These are phyloP conservation scores for Chlorella vulgaris DNA, from an alignment of 139 green algal species.

Conservation along the genomic window DNA sequence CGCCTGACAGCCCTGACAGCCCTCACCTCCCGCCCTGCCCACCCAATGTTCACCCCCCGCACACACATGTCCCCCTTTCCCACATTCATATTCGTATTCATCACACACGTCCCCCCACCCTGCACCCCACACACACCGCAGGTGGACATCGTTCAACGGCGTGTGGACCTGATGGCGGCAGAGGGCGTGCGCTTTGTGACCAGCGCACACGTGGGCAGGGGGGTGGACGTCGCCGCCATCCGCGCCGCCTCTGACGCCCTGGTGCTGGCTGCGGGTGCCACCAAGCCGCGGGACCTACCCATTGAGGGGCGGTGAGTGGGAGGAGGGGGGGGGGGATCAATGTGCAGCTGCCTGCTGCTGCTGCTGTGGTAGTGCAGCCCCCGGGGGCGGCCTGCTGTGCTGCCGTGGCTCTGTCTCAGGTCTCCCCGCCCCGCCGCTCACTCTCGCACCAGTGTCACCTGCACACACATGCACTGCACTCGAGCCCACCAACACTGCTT, in stretches of 20 bases:
- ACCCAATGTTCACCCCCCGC: too few relatives aligned
- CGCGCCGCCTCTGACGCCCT: constrained; percentile 71
- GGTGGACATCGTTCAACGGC: constrained; percentile 87
- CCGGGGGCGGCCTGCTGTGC: too few relatives aligned
- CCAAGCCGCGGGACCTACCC: constrained; percentile 89
- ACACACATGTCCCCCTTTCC: too few relatives aligned
- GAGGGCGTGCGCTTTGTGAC: constrained; percentile 91
- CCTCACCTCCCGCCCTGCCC: too few relatives aligned
- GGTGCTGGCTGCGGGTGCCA: constrained; percentile 91
- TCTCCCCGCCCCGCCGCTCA: background rate
- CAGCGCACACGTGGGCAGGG: constrained; percentile 73
- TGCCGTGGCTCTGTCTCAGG: background rate
- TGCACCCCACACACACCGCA: too few relatives aligned
- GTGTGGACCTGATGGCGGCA: constrained; percentile 92
- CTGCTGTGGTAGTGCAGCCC: too few relatives aligned
- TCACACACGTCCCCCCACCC: too few relatives aligned
- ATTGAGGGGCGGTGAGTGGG: constrained; percentile 66
- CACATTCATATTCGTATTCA: too few relatives aligned
- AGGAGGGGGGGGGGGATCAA: background rate
- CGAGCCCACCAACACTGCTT: background rate
- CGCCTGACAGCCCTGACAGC: too few relatives aligned
- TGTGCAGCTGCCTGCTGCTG: background rate
- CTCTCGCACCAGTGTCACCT: background rate
- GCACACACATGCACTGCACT: background rate
- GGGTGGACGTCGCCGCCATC: constrained; percentile 66